Base-by-base conservation (phyloP, 225 moss, liverwort and hornwort genomes). In the Takakia lepidozioides region DNA sequence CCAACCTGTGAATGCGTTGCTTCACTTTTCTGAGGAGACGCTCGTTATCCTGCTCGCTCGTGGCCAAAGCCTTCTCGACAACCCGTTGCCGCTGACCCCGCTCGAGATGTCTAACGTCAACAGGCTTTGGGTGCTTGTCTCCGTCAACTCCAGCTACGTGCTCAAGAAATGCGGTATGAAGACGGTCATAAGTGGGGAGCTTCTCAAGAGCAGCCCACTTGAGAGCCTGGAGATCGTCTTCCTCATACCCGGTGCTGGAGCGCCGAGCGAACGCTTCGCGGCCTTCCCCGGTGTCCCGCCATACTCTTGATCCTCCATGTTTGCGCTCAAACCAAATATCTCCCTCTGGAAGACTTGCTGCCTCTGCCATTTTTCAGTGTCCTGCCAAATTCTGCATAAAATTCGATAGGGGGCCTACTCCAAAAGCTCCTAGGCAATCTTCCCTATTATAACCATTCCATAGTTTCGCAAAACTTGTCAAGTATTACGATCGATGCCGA, bases 121-220 rank as follows among this genome's bases (percentile, higher is more conserved):
- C 37, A 40, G 60, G 18, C 4, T 10, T 28, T 43, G 41, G 30
- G 3, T 26, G 36, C 26, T 10, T 13, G 16, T 23, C 41, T 2
- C 34, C 32, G 21, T 16, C 45, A 4, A 8, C 66, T 21, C 43
- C 61, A 1, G 55, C n/a, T 0, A 52, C 65, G 30, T 62, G 47
- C 46, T 56, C 55, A 20, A 88, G 56, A 8, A 64, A 22, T 8
- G 62, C 76, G 20, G 75, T 71, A 0, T 26, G 70, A 10, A 85
- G 38, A 27, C 85, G 81, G 68, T 69, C 21, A 17, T 76, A 68
- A 15, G 78, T 72, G 22, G 85, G 78, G 38, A 88, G 52, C 19
- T 73, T 70, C 68, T 85, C 78, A 10, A 88, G 62, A 1, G 78
- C 85, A 2, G 73, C 71, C 80, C 73, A 74, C n/a, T 74, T 65